Evolutionary conservation across 805 yeast genomes (phyloP).

Genomic region (Hagleromyces aurorensis): DNA sequence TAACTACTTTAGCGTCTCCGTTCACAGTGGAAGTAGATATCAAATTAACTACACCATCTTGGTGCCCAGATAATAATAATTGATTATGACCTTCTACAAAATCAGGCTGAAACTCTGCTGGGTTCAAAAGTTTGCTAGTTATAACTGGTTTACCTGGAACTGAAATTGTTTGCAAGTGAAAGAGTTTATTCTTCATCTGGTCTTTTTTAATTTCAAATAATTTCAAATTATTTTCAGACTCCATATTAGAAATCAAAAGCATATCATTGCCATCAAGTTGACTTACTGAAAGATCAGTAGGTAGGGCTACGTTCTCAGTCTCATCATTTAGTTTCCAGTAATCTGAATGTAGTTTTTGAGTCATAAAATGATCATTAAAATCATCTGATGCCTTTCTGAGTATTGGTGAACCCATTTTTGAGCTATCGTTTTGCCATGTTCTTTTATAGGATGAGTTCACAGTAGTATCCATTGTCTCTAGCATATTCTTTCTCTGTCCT

Average conservation of each 20-base stretch:
- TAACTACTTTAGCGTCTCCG: constrained; percentile 63
- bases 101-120: constrained; percentile 6
- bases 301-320: constrained; percentile 3
- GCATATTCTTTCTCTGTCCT: constrained; percentile 1
- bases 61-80: constrained; percentile 60
- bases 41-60: constrained; percentile 65
- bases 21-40: constrained; percentile 44
- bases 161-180: constrained; percentile 18
- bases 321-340: constrained; percentile 16
- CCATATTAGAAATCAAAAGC: constrained; percentile 15
- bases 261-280: constrained; percentile 10
- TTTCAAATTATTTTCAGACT: constrained; percentile 13
- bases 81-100: constrained; percentile 12
- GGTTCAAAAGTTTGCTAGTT: constrained; percentile 11
- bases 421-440: constrained; percentile 19
- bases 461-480: constrained; percentile 1
- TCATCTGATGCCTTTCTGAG: constrained; percentile 25
- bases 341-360: constrained; percentile 21
- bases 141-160: constrained; percentile 22
- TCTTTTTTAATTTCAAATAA: constrained; percentile 9
- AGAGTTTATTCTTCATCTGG: constrained; percentile 7
- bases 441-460: constrained; percentile 6
- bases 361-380: constrained; percentile 23
- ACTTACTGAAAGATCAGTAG: constrained; percentile 13
- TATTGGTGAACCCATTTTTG: constrained; percentile 16